A percentile compares a stretch with the other conserved stretches of the same genome.
phyloP scores from a whole-genome alignment of 2,329 filamentous ascomycete species.

The Colletotrichum aenigma region DNA sequence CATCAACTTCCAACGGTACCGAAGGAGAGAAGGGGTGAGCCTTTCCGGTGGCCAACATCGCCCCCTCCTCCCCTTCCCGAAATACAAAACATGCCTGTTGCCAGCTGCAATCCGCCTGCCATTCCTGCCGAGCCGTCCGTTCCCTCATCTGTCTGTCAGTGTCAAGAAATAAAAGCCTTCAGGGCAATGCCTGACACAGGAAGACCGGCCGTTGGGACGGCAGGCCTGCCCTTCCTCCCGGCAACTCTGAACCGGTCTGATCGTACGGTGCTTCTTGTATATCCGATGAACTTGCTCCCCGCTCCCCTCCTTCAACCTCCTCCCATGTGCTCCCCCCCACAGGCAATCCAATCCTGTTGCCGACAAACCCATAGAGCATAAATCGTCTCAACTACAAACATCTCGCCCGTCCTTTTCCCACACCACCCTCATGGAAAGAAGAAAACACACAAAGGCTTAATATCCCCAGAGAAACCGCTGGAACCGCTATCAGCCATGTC shows the following conservation, averaged over 20 bases:
- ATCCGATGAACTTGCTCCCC: constrained; percentile 8
- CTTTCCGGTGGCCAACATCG: not conserved
- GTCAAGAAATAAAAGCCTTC: not conserved
- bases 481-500: not conserved
- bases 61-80: not conserved
- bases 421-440: not conserved
- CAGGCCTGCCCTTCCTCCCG: not conserved
- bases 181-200: not conserved
- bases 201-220: not conserved
- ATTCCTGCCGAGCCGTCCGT: not conserved
- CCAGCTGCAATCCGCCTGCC: not conserved
- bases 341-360: not conserved
- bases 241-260: constrained; percentile 3
- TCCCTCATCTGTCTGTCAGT: not conserved
- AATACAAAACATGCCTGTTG: not conserved
- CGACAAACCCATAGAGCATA: not conserved
- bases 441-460: not conserved
- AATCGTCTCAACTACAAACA: constrained; percentile 1
- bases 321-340: not conserved
- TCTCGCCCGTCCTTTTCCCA: not conserved
- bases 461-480: not conserved
- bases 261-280: not conserved
- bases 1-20: constrained; percentile 8
- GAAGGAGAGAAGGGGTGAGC: not conserved
- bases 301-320: not conserved